Evolutionary conservation across 495 filamentous ascomycete species (phyloP).

Genomic region (Aspergillus funiculosus): DNA sequence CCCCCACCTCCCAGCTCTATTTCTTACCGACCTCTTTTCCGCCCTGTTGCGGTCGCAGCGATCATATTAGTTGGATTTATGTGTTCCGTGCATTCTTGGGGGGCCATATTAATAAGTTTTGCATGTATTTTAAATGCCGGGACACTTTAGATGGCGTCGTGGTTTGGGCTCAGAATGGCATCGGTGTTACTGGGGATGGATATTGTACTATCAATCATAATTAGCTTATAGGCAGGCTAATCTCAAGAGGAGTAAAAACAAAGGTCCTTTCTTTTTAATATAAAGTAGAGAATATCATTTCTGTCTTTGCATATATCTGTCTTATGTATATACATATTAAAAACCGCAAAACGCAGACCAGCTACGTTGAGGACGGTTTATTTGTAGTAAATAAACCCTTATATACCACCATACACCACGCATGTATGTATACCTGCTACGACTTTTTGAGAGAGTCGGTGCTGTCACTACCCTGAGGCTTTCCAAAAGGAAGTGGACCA

Average conservation of each 20-base stretch:
- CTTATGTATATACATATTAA: too few species aligned
- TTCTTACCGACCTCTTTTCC: too few species aligned
- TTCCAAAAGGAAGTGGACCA: slow-evolving; percentile 1
- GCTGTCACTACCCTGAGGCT: slow-evolving; percentile 1
- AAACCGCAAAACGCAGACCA: neutral
- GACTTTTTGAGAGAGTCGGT: slow-evolving; percentile 6
- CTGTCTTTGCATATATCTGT: too few species aligned
- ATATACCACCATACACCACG: neutral
- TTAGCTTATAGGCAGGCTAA: neutral
- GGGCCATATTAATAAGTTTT: neutral
- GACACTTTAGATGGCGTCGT: slow-evolving; percentile 6
- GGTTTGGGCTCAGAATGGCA: slow-evolving; percentile 7
- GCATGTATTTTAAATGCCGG: slow-evolving; percentile 4
- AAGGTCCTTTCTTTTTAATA: neutral
- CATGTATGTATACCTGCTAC: neutral
- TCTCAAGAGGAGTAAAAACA: neutral
- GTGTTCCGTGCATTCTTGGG: neutral
- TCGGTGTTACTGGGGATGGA: slow-evolving; percentile 2
- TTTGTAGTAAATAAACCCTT: neutral
- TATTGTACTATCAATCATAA: slow-evolving; percentile 5
- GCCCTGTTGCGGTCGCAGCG: too few species aligned
- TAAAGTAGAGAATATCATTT: neutral
- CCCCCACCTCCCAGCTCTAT: too few species aligned
- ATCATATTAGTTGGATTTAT: too few species aligned
- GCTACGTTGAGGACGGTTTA: neutral